Conservation (phyloP, 768 basidiomycete genomes). For the Pleurotus ostreatus region DNA sequence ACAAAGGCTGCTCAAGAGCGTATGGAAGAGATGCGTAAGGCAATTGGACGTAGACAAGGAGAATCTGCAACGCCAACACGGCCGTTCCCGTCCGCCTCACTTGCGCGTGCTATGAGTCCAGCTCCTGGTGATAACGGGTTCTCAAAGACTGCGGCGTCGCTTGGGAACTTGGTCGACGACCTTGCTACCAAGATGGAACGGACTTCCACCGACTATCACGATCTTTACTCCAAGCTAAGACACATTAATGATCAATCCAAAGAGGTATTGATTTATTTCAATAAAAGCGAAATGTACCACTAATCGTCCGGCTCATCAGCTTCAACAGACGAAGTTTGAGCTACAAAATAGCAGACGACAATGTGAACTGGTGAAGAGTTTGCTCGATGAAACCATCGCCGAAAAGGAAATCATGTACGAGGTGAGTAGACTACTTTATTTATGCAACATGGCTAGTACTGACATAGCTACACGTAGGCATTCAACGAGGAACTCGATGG, state of each 20-base stretch:
- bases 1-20: conserved; percentile 73
- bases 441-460: neutral
- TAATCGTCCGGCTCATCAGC: conserved; percentile 28
- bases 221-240: conserved; percentile 47
- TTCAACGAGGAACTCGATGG: conserved; percentile 93
- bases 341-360: conserved; percentile 69
- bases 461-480: conserved; percentile 44
- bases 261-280: conserved; percentile 38
- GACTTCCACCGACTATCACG: conserved; percentile 51
- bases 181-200: conserved; percentile 53
- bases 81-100: conserved; percentile 26
- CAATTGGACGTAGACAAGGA: conserved; percentile 58
- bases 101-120: conserved; percentile 16
- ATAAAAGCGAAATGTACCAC: neutral
- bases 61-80: conserved; percentile 49
- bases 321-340: conserved; percentile 60
- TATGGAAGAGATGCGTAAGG: conserved; percentile 77
- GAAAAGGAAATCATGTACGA: conserved; percentile 95
- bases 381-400: conserved; percentile 70
- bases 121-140: neutral
- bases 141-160: conserved; percentile 27
- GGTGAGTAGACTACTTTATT: conserved; percentile 35
- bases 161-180: conserved; percentile 53
- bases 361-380: conserved; percentile 73
- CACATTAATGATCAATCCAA: conserved; percentile 47